phyloP scores from a whole-genome alignment of 768 basidiomycete genomes.

The Strobilomyces echinocephalus region DNA sequence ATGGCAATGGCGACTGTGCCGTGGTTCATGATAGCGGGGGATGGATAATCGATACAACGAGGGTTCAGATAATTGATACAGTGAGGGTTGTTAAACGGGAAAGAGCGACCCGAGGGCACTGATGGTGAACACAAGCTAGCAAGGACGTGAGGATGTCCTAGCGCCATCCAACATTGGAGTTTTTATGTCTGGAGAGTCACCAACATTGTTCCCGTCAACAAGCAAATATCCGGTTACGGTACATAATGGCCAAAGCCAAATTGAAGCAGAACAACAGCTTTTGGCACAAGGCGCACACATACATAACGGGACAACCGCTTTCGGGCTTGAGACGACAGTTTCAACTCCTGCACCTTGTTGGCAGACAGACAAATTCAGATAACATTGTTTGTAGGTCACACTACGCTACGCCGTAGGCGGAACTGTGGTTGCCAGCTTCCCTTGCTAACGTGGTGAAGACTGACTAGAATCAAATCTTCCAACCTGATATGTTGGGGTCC shows the following conservation, averaged over 20 bases:
- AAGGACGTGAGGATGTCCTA: background rate
- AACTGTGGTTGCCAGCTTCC: slow-evolving; percentile 76
- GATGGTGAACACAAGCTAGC: background rate
- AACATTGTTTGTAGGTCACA: background rate
- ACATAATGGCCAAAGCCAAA: too few species aligned
- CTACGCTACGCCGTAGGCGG: slow-evolving; percentile 34
- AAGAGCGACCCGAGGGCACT: slow-evolving; percentile 3
- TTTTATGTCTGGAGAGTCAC: slow-evolving; percentile 18
- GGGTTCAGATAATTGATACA: slow-evolving; percentile 15
- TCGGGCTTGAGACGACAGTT: background rate
- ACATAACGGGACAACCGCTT: slow-evolving; percentile 6
- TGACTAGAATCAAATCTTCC: slow-evolving; percentile 65
- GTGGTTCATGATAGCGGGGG: slow-evolving; percentile 41
- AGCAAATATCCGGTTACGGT: slow-evolving; percentile 10
- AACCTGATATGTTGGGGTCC: slow-evolving; percentile 50
- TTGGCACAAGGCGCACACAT: background rate
- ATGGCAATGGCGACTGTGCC: slow-evolving; percentile 65
- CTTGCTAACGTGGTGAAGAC: slow-evolving; percentile 73
- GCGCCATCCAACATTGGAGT: background rate
- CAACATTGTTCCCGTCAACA: slow-evolving; percentile 3
- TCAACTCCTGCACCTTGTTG: background rate
- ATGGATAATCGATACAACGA: slow-evolving; percentile 16
- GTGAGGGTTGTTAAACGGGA: background rate
- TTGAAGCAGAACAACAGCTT: background rate
- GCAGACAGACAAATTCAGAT: background rate